Evolutionary conservation across 2,329 filamentous ascomycete species (phyloP).

Genomic region (Phaeosphaeriaceae sp.): DNA sequence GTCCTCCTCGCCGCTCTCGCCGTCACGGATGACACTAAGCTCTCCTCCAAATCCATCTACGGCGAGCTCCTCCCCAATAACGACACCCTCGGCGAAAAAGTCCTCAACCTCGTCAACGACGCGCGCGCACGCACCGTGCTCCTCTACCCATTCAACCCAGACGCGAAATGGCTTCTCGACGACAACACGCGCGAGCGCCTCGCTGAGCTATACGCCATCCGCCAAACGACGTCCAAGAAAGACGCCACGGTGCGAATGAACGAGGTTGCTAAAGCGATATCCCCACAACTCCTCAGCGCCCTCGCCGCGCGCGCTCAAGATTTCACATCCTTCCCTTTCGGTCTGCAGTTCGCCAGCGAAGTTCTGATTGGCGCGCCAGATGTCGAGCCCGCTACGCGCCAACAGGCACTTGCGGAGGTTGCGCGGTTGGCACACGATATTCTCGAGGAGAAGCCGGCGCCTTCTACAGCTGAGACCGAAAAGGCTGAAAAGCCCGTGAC

Average conservation of each 20-base stretch:
- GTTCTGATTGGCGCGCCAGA: conserved; percentile 78
- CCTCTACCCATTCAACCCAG: conserved; percentile 78
- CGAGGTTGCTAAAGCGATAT: conserved; percentile 78
- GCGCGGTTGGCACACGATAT: conserved; percentile 52
- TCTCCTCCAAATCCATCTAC: conserved; percentile 85
- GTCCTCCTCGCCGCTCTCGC: conserved; percentile 88
- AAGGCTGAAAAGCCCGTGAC: conserved; percentile 45
- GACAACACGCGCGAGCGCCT: conserved; percentile 73
- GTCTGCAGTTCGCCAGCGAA: conserved; percentile 85
- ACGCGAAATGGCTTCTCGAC: conserved; percentile 67
- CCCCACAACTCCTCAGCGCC: conserved; percentile 75
- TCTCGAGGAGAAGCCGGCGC: conserved; percentile 43
- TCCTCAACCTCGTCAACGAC: conserved; percentile 70
- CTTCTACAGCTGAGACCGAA: conserved; percentile 25
- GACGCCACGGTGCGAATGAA: conserved; percentile 76
- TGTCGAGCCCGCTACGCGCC: conserved; percentile 66
- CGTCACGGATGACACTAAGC: conserved; percentile 91
- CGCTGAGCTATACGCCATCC: conserved; percentile 77
- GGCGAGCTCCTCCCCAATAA: conserved; percentile 73
- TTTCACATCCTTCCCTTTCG: conserved; percentile 78
- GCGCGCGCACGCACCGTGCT: conserved; percentile 70
- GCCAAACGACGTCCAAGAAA: conserved; percentile 90
- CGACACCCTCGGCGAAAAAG: conserved; percentile 65
- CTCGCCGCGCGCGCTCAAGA: conserved; percentile 72
- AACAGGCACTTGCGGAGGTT: conserved; percentile 71